Evolutionary conservation across 148 eudicot genomes (phyloP).

Genomic region (Rhododendron griersonianum): DNA sequence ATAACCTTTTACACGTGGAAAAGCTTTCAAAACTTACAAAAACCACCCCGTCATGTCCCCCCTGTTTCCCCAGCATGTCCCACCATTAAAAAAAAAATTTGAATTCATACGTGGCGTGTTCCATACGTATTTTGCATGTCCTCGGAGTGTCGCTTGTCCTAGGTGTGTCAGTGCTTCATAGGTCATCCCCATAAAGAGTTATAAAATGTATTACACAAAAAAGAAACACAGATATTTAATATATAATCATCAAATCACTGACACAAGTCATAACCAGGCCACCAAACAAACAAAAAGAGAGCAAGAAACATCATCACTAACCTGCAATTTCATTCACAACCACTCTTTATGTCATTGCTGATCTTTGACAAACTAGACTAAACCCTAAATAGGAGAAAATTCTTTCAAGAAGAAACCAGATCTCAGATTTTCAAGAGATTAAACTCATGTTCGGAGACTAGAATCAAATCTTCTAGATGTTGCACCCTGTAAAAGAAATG

Average conservation of each 20-base stretch:
- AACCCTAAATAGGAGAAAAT: background rate
- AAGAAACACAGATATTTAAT: background rate
- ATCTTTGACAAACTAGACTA: background rate
- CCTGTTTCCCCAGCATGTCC: background rate
- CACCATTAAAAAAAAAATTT: background rate
- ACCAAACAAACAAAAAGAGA: background rate
- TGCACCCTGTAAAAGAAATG: background rate
- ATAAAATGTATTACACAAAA: background rate
- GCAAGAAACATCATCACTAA: background rate
- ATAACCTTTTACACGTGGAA: background rate
- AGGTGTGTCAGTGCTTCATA: background rate
- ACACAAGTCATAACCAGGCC: background rate
- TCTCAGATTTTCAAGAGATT: background rate
- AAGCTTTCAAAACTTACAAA: background rate
- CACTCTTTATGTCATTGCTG: background rate
- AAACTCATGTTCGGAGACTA: background rate
- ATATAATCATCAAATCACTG: background rate
- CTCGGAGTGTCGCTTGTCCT: background rate
- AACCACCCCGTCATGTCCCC: background rate
- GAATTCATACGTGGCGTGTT: background rate
- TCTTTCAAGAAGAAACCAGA: background rate
- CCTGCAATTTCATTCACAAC: background rate
- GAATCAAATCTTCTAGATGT: background rate
- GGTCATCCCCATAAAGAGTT: background rate
- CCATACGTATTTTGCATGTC: background rate